phyloP scores from a whole-genome alignment of 306 rosid genomes.

The Casuarina equisetifolia region DNA sequence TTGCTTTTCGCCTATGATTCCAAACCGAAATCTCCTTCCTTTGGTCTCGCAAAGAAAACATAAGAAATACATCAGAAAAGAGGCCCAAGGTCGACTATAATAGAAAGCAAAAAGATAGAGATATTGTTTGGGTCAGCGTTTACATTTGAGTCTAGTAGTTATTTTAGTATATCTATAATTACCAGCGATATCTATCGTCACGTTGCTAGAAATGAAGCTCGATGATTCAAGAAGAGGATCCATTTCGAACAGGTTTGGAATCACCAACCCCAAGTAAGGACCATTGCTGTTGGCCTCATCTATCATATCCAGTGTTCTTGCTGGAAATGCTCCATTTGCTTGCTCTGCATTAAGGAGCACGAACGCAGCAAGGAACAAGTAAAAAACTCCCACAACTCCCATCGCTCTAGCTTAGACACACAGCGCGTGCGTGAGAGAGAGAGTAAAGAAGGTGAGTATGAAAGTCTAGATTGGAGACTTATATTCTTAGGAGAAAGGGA shows the following conservation, averaged over 20 bases:
- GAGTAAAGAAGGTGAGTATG: not conserved
- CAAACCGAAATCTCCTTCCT: slow-evolving; percentile 47
- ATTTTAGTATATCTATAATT: not conserved
- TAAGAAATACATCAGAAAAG: not conserved
- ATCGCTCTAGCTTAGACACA: not conserved
- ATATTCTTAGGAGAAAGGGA: too few species aligned
- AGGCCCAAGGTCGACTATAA: not conserved
- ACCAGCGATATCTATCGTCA: slow-evolving; percentile 44
- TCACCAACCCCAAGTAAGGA: slow-evolving; percentile 56
- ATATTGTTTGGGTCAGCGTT: too few species aligned
- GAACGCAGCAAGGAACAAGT: slow-evolving; percentile 18
- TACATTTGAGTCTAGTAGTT: too few species aligned
- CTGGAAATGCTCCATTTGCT: slow-evolving; percentile 31
- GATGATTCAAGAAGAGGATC: slow-evolving; percentile 52
- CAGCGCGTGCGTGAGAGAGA: not conserved
- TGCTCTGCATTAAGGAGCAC: slow-evolving; percentile 27
- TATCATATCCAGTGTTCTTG: slow-evolving; percentile 26
- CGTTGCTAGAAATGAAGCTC: slow-evolving; percentile 27
- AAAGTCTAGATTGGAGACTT: not conserved
- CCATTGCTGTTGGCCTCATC: slow-evolving; percentile 34
- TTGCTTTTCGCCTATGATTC: slow-evolving; percentile 25
- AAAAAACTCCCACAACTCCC: slow-evolving; percentile 12
- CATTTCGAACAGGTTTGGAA: slow-evolving; percentile 53
- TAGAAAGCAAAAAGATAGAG: too few species aligned
- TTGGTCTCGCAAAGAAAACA: not conserved